Evolutionary conservation across 2,329 filamentous ascomycete species (phyloP).

Genomic region (Colletotrichum graminicola): DNA sequence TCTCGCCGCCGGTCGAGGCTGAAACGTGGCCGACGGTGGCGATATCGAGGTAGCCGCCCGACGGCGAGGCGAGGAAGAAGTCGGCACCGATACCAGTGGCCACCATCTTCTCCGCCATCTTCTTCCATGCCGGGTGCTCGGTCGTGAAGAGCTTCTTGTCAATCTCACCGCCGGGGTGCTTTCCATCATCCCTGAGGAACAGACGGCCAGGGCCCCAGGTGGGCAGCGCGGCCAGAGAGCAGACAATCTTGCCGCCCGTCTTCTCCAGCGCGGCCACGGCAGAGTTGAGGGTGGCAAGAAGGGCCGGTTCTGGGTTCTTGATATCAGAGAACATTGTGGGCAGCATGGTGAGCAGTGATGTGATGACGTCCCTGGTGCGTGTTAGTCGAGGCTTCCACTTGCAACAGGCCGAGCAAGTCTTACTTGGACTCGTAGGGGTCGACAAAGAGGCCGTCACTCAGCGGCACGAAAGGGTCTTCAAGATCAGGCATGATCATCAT

Average conservation of each 20-base stretch:
- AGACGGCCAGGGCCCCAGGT: conserved; percentile 92
- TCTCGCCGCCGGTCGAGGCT: conserved; percentile 91
- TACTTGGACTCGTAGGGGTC: conserved; percentile 91
- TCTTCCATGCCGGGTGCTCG: conserved; percentile 89
- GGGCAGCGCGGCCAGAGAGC: conserved; percentile 86
- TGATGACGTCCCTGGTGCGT: conserved; percentile 75
- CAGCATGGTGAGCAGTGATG: conserved; percentile 84
- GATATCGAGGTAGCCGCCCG: conserved; percentile 91
- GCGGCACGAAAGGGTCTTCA: conserved; percentile 93
- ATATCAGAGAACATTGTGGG: conserved; percentile 88
- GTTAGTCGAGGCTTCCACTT: conserved; percentile 46
- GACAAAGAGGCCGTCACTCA: conserved; percentile 93
- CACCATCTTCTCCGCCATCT: conserved; percentile 88
- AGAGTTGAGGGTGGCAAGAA: conserved; percentile 86
- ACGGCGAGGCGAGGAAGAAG: conserved; percentile 93
- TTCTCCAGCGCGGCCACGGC: conserved; percentile 85
- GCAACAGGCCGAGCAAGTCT: conserved; percentile 43
- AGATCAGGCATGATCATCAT: conserved; percentile 99
- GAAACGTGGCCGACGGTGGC: conserved; percentile 92
- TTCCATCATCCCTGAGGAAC: conserved; percentile 88
- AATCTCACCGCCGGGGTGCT: conserved; percentile 85
- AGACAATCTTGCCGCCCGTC: conserved; percentile 93
- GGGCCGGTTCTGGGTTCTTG: conserved; percentile 90
- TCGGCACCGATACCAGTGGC: conserved; percentile 89
- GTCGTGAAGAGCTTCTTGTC: conserved; percentile 94